Percentiles rank a stretch among this genome's conserved stretches.
These are phyloP conservation scores for Ganoderma lingzhi DNA, from an alignment of 1,284 basidiomycete species.

Conservation along the genomic window DNA sequence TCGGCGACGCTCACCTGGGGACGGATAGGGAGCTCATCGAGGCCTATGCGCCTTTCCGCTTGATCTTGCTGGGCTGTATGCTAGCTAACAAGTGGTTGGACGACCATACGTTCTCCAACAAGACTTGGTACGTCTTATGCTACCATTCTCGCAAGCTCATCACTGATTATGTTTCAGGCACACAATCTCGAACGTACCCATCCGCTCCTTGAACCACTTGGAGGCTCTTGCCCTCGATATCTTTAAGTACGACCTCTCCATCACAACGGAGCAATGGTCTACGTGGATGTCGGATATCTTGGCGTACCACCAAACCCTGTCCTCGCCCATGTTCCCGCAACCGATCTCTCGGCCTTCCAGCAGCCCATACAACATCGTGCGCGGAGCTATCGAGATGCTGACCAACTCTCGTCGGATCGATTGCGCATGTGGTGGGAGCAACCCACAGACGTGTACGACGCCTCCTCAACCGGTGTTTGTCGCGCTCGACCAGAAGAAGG, in stretches of 20 bases:
- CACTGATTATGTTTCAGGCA: constrained; percentile 59
- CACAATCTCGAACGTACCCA: constrained; percentile 76
- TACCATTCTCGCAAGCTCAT: constrained; percentile 1
- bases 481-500: constrained; percentile 67
- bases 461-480: constrained; percentile 73
- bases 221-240: constrained; percentile 76
- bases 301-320: constrained; percentile 68
- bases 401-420: constrained; percentile 52
- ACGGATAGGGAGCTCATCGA: constrained; percentile 62
- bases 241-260: constrained; percentile 72
- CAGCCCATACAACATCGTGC: constrained; percentile 71
- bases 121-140: constrained; percentile 76
- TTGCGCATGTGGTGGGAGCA: constrained; percentile 22
- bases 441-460: constrained; percentile 27
- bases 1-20: constrained; percentile 56
- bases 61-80: constrained; percentile 87
- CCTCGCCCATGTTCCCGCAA: constrained; percentile 66
- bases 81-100: constrained; percentile 93
- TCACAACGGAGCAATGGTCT: constrained; percentile 69
- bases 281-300: constrained; percentile 72
- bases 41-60: constrained; percentile 68
- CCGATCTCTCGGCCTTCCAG: constrained; percentile 81
- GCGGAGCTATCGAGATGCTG: constrained; percentile 74
- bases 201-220: constrained; percentile 71
- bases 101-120: constrained; percentile 92